Conservation (phyloP, 768 basidiomycete species). For the Rhizopogon salebrosus region DNA sequence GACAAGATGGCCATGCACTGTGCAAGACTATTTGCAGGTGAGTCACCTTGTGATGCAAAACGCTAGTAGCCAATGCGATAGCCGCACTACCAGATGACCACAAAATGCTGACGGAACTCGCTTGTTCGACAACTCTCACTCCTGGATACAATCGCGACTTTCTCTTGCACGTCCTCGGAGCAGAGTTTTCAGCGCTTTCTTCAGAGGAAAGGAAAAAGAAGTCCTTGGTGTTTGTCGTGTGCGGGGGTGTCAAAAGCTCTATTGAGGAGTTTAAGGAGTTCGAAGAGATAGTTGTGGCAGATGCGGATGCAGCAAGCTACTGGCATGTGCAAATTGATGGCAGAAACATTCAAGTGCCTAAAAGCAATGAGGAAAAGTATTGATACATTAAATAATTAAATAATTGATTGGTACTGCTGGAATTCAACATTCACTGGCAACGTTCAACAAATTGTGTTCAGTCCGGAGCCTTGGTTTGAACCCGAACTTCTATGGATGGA, state of each 20-base stretch:
- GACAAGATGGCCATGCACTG: constrained; percentile 69
- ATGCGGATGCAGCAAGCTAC: constrained; percentile 18
- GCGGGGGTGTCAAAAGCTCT: constrained; percentile 63
- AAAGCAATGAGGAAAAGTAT: neutral
- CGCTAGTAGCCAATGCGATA: neutral
- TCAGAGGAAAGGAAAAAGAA: constrained; percentile 22
- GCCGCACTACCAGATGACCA: constrained; percentile 52
- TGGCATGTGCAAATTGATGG: constrained; percentile 17
- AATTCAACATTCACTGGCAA: too few relatives aligned
- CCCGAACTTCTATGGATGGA: too few relatives aligned
- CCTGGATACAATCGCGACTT: constrained; percentile 58
- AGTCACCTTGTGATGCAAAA: constrained; percentile 9
- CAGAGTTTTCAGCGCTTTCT: constrained; percentile 15
- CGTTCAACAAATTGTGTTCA: too few relatives aligned
- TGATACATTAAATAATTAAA: neutral
- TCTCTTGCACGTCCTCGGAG: constrained; percentile 37
- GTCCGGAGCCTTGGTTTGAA: too few relatives aligned
- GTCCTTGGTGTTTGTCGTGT: constrained; percentile 61
- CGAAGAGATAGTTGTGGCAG: constrained; percentile 31
- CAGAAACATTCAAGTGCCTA: constrained; percentile 13
- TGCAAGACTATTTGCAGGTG: constrained; percentile 53
- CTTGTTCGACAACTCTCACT: constrained; percentile 65
- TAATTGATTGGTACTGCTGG: too few relatives aligned
- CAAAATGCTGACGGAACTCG: constrained; percentile 68
- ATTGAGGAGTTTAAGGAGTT: constrained; percentile 49